phyloP scores from a whole-genome alignment of 2,329 filamentous ascomycete species.

The Trichoderma endophyticum region DNA sequence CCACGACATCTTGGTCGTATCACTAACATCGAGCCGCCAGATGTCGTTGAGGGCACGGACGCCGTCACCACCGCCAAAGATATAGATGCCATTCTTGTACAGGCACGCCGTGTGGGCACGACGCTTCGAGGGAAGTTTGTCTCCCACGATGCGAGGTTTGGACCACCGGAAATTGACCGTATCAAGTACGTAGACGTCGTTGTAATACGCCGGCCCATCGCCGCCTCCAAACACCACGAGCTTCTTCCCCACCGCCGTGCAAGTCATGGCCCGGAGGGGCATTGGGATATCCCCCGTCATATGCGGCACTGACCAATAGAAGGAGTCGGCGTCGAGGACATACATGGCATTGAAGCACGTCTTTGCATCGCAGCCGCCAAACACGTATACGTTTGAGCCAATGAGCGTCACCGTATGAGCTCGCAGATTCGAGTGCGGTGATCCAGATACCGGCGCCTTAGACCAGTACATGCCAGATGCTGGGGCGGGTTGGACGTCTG shows the following conservation, averaged over 20 bases:
- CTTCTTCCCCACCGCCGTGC: slow-evolving; percentile 68
- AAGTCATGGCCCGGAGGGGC: slow-evolving; percentile 68
- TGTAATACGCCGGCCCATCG: slow-evolving; percentile 68
- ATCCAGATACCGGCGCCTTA: slow-evolving; percentile 60
- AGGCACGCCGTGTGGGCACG: slow-evolving; percentile 68
- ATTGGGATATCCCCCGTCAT: slow-evolving; percentile 63
- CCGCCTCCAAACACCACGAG: slow-evolving; percentile 68
- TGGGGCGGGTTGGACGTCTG: slow-evolving; percentile 60
- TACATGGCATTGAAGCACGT: slow-evolving; percentile 69
- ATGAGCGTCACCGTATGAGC: slow-evolving; percentile 66
- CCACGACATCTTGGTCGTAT: slow-evolving; percentile 66
- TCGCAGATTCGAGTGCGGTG: slow-evolving; percentile 57
- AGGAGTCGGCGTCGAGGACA: slow-evolving; percentile 66
- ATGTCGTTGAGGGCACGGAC: slow-evolving; percentile 69
- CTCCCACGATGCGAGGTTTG: slow-evolving; percentile 57
- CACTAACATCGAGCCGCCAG: slow-evolving; percentile 67
- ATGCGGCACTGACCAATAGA: slow-evolving; percentile 65
- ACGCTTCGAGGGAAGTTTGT: slow-evolving; percentile 57
- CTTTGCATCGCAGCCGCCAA: slow-evolving; percentile 64
- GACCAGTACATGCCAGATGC: slow-evolving; percentile 74
- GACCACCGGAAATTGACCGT: slow-evolving; percentile 67
- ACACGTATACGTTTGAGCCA: slow-evolving; percentile 65
- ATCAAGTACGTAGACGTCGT: slow-evolving; percentile 69
- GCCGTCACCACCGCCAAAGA: slow-evolving; percentile 70
- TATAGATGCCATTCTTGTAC: slow-evolving; percentile 67